These are phyloP conservation scores for Leccinum subtestaceum DNA, from an alignment of 768 basidiomycete genomes.

Conservation along the genomic window DNA sequence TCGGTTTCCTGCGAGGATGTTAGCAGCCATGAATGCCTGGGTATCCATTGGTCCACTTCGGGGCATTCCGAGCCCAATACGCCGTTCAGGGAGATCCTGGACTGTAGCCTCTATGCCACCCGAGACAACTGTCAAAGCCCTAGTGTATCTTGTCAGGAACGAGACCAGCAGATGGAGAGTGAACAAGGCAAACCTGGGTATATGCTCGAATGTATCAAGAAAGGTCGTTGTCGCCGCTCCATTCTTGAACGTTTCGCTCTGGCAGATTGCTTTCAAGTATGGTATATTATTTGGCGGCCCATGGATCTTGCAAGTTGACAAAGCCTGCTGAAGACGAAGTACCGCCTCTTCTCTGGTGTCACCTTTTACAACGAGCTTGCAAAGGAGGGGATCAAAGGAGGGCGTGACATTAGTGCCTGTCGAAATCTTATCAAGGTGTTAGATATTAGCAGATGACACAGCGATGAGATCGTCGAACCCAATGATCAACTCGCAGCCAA, in stretches of 20 bases:
- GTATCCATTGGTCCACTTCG: conserved; percentile 64
- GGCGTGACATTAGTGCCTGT: conserved; percentile 51
- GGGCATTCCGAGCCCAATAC: conserved; percentile 56
- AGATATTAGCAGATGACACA: not conserved
- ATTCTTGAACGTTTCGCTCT: conserved; percentile 35
- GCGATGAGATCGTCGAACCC: conserved; percentile 38
- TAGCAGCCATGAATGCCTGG: conserved; percentile 53
- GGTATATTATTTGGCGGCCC: conserved; percentile 63
- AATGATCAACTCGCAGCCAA: conserved; percentile 62
- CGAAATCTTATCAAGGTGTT: conserved; percentile 35
- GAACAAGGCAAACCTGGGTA: conserved; percentile 34
- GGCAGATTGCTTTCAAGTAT: conserved; percentile 47
- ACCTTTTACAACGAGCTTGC: conserved; percentile 58
- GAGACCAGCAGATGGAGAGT: not conserved
- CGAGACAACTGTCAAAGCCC: conserved; percentile 51
- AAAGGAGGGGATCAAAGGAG: conserved; percentile 56
- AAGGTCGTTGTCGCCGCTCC: conserved; percentile 51
- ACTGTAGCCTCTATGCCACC: conserved; percentile 52
- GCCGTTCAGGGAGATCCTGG: conserved; percentile 57
- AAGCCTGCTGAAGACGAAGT: conserved; percentile 37
- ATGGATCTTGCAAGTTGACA: conserved; percentile 41
- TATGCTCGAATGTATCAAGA: conserved; percentile 42
- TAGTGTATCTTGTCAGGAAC: conserved; percentile 13
- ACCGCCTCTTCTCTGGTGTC: conserved; percentile 45
- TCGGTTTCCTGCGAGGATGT: conserved; percentile 56